Percentiles rank a stretch among this genome's conserved stretches.
phyloP scores from a whole-genome alignment of 78 protist genomes.

The Planoprotostelium fungivorum region DNA sequence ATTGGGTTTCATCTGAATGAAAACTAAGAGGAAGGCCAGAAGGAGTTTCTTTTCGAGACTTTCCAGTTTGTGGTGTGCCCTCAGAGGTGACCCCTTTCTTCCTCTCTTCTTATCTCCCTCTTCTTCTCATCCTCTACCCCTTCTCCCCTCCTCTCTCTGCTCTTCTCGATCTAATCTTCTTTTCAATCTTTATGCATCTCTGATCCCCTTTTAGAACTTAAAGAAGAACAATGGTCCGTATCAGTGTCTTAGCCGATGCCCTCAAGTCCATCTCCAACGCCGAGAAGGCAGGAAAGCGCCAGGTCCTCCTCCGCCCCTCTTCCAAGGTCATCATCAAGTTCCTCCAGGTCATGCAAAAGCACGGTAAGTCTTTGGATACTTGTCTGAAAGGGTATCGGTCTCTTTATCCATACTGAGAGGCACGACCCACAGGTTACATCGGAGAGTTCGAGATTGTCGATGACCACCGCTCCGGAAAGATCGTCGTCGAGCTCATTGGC shows the following conservation, averaged over 20 bases:
- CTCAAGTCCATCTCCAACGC: conserved; percentile 94
- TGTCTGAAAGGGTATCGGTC: conserved; percentile 14
- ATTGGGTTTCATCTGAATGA: too few relatives aligned
- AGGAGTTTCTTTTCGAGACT: background rate
- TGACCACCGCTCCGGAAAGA: conserved; percentile 99
- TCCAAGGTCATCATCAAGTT: conserved; percentile 98
- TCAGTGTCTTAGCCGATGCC: conserved; percentile 91
- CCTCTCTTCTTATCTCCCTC: background rate
- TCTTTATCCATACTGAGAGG: conserved; percentile 2
- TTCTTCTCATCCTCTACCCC: background rate
- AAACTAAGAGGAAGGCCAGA: too few relatives aligned
- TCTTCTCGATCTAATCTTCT: background rate
- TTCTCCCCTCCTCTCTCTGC: background rate
- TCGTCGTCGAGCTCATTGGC: conserved; percentile 97
- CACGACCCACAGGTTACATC: conserved; percentile 87
- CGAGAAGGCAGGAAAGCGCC: conserved; percentile 97
- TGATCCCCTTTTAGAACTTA: background rate
- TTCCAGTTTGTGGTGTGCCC: background rate
- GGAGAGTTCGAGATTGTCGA: conserved; percentile 99
- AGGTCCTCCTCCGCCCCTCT: conserved; percentile 97
- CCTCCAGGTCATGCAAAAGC: conserved; percentile 98
- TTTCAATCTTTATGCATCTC: background rate
- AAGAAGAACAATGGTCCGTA: conserved; percentile 82
- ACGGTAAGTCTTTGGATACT: conserved; percentile 51
- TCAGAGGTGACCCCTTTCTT: background rate